Evolutionary conservation across 257 asterid genomes (phyloP).

Genomic region (Cinchona pubescens): DNA sequence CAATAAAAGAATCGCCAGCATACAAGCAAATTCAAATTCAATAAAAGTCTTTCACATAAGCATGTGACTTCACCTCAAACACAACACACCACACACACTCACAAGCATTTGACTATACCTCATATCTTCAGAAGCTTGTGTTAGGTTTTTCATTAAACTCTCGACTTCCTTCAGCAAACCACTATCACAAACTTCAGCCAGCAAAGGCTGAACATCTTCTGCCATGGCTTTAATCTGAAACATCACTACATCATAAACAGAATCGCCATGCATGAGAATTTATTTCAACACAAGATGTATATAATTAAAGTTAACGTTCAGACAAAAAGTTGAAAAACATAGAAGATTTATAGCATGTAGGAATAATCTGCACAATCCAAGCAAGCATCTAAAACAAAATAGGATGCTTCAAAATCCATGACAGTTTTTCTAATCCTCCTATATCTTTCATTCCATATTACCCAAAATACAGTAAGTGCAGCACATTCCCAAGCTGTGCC

Average conservation of each 20-base stretch:
- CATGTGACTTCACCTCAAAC: too few relatives aligned
- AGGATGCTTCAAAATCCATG: too few relatives aligned
- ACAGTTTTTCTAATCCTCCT: too few relatives aligned
- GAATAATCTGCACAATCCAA: too few relatives aligned
- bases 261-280: conserved; percentile 51
- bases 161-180: conserved; percentile 91
- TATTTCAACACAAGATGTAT: too few relatives aligned
- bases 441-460: too few relatives aligned
- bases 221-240: conserved; percentile 96
- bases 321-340: background rate
- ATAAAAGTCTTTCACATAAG: background rate
- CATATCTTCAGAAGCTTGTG: conserved; percentile 85
- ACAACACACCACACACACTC: too few relatives aligned
- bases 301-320: background rate
- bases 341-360: too few relatives aligned
- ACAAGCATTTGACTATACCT: conserved; percentile 54
- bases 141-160: conserved; percentile 78
- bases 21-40: background rate
- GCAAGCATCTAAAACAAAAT: too few relatives aligned
- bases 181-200: conserved; percentile 80
- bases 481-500: too few relatives aligned
- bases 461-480: too few relatives aligned
- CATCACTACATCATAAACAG: conserved; percentile 64
- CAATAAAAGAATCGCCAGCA: too few relatives aligned
- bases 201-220: conserved; percentile 80